Evolutionary conservation across 805 yeast genomes (phyloP).

Genomic region (Cyberlindnera maritima): DNA sequence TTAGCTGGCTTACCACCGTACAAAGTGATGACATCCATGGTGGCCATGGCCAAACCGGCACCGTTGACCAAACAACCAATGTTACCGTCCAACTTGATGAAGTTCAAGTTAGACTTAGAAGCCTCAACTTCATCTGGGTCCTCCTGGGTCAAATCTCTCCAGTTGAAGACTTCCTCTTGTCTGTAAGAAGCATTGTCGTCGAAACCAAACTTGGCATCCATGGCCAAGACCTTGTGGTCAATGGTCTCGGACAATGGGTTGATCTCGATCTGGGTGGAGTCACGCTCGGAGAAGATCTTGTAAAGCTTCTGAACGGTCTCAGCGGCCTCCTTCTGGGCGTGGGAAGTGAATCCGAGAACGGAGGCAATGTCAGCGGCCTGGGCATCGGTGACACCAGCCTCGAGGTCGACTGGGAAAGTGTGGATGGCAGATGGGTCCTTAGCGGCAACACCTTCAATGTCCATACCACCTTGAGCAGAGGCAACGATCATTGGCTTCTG

Average conservation of each 20-base stretch:
- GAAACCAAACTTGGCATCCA: slow-evolving; percentile 98
- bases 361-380: slow-evolving; percentile 76
- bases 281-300: slow-evolving; percentile 85
- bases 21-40: slow-evolving; percentile 98
- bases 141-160: slow-evolving; percentile 98
- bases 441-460: slow-evolving; percentile 97
- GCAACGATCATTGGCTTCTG: slow-evolving; percentile 93
- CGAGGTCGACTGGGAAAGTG: slow-evolving; percentile 76
- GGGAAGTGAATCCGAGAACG: slow-evolving; percentile 75
- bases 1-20: slow-evolving; percentile 99
- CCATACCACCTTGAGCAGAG: slow-evolving; percentile 99
- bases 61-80: slow-evolving; percentile 99
- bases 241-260: slow-evolving; percentile 95
- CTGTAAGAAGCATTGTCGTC: slow-evolving; percentile 96
- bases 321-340: slow-evolving; percentile 83
- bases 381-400: slow-evolving; percentile 74
- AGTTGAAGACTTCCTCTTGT: slow-evolving; percentile 88
- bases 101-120: slow-evolving; percentile 83
- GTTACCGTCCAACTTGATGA: slow-evolving; percentile 97
- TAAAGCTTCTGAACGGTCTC: slow-evolving; percentile 82
- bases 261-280: slow-evolving; percentile 97
- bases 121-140: slow-evolving; percentile 97
- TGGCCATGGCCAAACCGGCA: slow-evolving; percentile 99
- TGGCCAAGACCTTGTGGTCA: slow-evolving; percentile 88
- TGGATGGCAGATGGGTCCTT: slow-evolving; percentile 88